phyloP scores from a whole-genome alignment of 805 yeast genomes.

The Saccharomycopsis guyanensis region DNA sequence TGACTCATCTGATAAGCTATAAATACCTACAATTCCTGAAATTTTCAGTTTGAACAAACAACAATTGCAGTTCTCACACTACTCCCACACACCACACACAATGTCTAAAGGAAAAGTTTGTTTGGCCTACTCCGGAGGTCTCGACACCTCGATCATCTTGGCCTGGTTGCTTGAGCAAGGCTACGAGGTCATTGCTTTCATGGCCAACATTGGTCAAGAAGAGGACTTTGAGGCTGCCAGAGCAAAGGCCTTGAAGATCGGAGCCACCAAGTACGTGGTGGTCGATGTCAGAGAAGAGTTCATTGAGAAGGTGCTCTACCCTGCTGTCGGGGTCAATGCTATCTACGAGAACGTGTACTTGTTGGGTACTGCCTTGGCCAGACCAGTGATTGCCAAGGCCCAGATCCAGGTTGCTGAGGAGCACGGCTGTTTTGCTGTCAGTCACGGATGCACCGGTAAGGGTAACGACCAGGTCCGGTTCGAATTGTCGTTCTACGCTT shows the following conservation, averaged over 20 bases:
- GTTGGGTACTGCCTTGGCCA: slow-evolving; percentile 94
- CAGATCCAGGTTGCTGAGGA: slow-evolving; percentile 95
- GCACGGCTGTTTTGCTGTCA: slow-evolving; percentile 97
- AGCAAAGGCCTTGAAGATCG: slow-evolving; percentile 91
- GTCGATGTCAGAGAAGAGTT: slow-evolving; percentile 95
- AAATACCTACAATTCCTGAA: too few species aligned
- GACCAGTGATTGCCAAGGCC: slow-evolving; percentile 98
- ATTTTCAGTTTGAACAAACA: too few species aligned
- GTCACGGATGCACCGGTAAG: slow-evolving; percentile 99
- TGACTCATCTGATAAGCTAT: too few species aligned
- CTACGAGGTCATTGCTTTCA: slow-evolving; percentile 95
- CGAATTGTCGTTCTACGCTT: slow-evolving; percentile 93
- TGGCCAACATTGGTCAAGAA: slow-evolving; percentile 99
- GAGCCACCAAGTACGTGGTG: slow-evolving; percentile 91
- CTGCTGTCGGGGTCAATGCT: slow-evolving; percentile 96
- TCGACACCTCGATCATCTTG: slow-evolving; percentile 93
- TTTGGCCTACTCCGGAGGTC: slow-evolving; percentile 98
- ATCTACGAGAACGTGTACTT: slow-evolving; percentile 96
- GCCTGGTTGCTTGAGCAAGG: slow-evolving; percentile 99
- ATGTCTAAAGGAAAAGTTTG: slow-evolving; percentile 99
- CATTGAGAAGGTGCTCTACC: slow-evolving; percentile 83
- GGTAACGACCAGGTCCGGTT: slow-evolving; percentile 99
- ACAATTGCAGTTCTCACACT: too few species aligned
- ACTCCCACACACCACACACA: not conserved
- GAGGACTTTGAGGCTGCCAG: slow-evolving; percentile 98